phyloP scores from a whole-genome alignment of 2,329 filamentous ascomycete species.

The Exophiala sideris region DNA sequence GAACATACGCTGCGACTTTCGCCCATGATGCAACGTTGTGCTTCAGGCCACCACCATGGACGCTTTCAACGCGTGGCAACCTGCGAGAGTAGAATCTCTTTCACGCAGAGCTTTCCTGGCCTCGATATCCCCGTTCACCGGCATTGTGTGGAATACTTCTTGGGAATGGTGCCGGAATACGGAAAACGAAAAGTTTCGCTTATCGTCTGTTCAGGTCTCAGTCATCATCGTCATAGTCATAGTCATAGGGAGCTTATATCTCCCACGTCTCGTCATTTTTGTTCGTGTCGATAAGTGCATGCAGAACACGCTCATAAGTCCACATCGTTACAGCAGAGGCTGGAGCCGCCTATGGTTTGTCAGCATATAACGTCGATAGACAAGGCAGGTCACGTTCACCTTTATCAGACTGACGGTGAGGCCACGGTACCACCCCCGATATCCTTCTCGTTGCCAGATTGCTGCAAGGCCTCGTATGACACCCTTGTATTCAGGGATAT shows the following conservation, averaged over 20 bases:
- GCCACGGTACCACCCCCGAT: constrained; percentile 80
- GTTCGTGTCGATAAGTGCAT: constrained; percentile 49
- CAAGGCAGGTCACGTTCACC: constrained; percentile 37
- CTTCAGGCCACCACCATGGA: too few species aligned
- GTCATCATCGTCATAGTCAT: constrained; percentile 24
- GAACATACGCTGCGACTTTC: too few species aligned
- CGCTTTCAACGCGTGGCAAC: too few species aligned
- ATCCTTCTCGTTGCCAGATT: constrained; percentile 71
- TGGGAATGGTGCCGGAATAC: neutral
- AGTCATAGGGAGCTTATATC: constrained; percentile 25
- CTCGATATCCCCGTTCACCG: too few species aligned
- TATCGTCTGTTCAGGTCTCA: constrained; percentile 21
- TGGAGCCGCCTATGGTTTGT: constrained; percentile 59
- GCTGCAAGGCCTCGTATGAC: constrained; percentile 63
- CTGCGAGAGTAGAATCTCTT: too few species aligned
- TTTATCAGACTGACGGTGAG: constrained; percentile 87
- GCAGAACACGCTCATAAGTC: constrained; percentile 80
- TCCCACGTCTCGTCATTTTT: constrained; percentile 28
- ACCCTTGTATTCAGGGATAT: constrained; percentile 77
- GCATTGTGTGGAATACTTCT: neutral
- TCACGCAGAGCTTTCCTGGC: too few species aligned
- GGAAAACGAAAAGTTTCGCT: neutral
- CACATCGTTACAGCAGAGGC: constrained; percentile 89
- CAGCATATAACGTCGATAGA: neutral
- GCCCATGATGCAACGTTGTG: too few species aligned